phyloP scores from a whole-genome alignment of 108 stramenopile species.

The Skeletonema tropicum region DNA sequence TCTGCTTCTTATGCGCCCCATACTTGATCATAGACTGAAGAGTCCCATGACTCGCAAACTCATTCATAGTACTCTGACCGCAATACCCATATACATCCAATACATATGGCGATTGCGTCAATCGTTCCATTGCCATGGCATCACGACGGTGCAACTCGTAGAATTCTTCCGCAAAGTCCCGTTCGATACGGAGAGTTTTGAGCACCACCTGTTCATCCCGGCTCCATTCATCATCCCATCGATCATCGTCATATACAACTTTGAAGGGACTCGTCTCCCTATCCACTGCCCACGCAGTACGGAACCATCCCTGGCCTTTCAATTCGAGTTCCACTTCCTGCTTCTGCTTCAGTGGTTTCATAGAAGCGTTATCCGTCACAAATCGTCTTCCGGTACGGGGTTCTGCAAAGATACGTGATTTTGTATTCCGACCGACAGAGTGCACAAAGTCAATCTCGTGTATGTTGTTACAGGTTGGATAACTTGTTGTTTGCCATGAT shows the following conservation, averaged over 20 bases:
- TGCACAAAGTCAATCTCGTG: constrained; percentile 4
- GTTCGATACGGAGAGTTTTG: constrained; percentile 6
- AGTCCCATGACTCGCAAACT: constrained; percentile 28
- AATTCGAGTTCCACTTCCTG: background rate
- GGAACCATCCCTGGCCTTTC: background rate
- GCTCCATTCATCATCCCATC: background rate
- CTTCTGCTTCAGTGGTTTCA: background rate
- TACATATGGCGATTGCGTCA: constrained; percentile 68
- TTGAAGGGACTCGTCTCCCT: background rate
- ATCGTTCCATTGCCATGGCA: constrained; percentile 82
- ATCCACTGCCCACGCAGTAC: background rate
- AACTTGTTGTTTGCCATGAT: background rate
- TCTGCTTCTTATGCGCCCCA: constrained; percentile 31
- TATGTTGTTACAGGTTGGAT: constrained; percentile 1
- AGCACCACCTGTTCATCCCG: background rate
- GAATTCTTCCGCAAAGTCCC: constrained; percentile 19
- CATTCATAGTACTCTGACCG: constrained; percentile 58
- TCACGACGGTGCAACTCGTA: constrained; percentile 84
- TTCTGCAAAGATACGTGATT: background rate
- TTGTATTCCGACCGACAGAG: background rate
- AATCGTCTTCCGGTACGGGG: background rate
- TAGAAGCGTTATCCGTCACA: background rate
- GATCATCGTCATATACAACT: constrained; percentile 1
- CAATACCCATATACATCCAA: constrained; percentile 79
- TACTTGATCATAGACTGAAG: background rate